These are phyloP conservation scores for Melastoma candidum DNA, from an alignment of 441 rosid species.

Conservation along the genomic window DNA sequence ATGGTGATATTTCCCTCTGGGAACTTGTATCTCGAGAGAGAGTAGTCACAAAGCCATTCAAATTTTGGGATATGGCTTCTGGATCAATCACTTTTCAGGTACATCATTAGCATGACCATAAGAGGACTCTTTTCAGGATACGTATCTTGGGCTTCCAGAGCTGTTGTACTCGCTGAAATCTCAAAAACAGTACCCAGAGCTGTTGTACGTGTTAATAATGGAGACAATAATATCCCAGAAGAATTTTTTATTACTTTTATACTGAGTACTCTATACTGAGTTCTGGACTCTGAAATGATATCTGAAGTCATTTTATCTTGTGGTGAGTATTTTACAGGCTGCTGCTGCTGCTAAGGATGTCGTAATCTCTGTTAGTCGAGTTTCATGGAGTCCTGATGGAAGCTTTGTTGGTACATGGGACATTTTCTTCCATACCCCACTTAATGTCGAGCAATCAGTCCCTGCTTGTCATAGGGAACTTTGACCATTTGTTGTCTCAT, in stretches of 20 bases:
- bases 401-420: conserved; percentile 2
- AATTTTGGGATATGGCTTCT: conserved; percentile 47
- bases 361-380: conserved; percentile 4
- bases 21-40: conserved; percentile 50
- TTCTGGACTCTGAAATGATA: not conserved
- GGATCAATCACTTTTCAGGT: conserved; percentile 32
- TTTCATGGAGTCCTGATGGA: conserved; percentile 8
- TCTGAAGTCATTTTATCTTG: not conserved
- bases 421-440: not conserved
- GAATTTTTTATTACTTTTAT: no score
- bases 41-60: conserved; percentile 38
- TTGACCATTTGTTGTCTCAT: not conserved
- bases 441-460: not conserved
- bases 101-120: not conserved
- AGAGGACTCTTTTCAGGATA: conserved; percentile 1
- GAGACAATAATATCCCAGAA: no score
- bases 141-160: not conserved
- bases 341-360: conserved; percentile 4
- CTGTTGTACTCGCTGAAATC: conserved; percentile 2
- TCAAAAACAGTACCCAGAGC: no score
- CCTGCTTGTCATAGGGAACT: not conserved
- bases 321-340: not conserved
- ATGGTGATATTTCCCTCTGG: conserved; percentile 53
- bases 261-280: no score
- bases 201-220: no score